Percentiles rank a stretch among this genome's conserved stretches.
These are phyloP conservation scores for Solanum peruvianum DNA, from an alignment of 257 asterid genomes.

Conservation along the genomic window DNA sequence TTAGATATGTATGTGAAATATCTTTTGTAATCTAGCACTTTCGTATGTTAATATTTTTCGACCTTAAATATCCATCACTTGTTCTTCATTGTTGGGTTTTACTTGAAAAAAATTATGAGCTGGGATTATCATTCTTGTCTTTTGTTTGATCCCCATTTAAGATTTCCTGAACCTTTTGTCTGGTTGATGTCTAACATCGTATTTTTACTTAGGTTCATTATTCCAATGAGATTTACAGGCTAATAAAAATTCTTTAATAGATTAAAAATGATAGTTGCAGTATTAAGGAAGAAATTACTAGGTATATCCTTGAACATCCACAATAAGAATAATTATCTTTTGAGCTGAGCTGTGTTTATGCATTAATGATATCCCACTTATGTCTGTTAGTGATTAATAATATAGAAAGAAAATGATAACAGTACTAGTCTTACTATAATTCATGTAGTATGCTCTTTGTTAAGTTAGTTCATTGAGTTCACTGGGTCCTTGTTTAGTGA, in stretches of 20 bases:
- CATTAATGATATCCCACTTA: background rate
- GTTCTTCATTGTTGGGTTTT: background rate
- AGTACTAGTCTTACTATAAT: background rate
- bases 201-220: background rate
- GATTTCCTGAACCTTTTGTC: background rate
- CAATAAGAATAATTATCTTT: background rate
- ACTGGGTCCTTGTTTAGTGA: background rate
- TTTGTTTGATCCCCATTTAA: background rate
- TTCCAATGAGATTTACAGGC: background rate
- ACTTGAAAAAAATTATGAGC: background rate
- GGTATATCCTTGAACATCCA: background rate
- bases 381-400: background rate
- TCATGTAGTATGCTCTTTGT: background rate
- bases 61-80: background rate
- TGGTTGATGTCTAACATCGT: background rate
- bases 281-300: background rate
- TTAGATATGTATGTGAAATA: background rate
- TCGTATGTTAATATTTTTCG: background rate
- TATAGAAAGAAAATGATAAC: background rate
- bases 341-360: background rate
- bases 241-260: background rate
- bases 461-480: background rate
- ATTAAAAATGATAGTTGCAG: background rate
- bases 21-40: background rate
- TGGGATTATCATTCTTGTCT: background rate